These are phyloP conservation scores for Helicocarpus griseus DNA, from an alignment of 2,329 filamentous ascomycete genomes.

Conservation along the genomic window DNA sequence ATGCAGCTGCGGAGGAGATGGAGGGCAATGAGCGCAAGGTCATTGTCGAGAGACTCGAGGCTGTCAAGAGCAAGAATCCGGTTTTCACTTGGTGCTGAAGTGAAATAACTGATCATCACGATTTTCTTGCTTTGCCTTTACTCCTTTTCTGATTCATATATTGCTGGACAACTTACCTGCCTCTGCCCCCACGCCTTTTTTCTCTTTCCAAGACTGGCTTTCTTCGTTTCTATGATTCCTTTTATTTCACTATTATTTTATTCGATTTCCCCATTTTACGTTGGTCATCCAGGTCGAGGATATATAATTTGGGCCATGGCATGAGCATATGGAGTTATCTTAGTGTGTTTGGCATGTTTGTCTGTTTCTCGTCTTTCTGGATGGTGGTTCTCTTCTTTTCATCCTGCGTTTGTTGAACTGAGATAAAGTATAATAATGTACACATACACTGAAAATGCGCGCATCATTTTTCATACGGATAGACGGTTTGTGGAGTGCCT, in stretches of 20 bases:
- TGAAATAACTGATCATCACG: background rate
- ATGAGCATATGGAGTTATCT: slow-evolving; percentile 4
- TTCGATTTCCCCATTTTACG: background rate
- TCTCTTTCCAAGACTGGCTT: no score
- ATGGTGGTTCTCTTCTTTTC: background rate
- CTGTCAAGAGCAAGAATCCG: slow-evolving; percentile 88
- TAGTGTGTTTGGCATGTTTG: background rate
- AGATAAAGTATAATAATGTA: no score
- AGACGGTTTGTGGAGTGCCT: no score
- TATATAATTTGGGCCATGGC: slow-evolving; percentile 1
- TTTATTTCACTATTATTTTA: background rate
- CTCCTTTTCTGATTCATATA: background rate
- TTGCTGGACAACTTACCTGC: background rate
- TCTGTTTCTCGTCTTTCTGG: background rate
- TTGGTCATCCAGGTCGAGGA: slow-evolving; percentile 2
- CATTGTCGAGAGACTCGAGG: slow-evolving; percentile 91
- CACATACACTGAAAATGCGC: no score
- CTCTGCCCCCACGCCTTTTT: background rate
- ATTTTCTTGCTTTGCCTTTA: background rate
- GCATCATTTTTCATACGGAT: no score
- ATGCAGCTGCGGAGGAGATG: slow-evolving; percentile 86
- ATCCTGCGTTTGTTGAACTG: no score
- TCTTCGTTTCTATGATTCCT: no score
- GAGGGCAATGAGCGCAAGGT: slow-evolving; percentile 87
- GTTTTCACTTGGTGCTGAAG: slow-evolving; percentile 92